A percentile compares a stretch with the other conserved stretches of the same genome.
phyloP scores from a whole-genome alignment of 1,139 yeast species.

The Tardiomyces depauwii region DNA sequence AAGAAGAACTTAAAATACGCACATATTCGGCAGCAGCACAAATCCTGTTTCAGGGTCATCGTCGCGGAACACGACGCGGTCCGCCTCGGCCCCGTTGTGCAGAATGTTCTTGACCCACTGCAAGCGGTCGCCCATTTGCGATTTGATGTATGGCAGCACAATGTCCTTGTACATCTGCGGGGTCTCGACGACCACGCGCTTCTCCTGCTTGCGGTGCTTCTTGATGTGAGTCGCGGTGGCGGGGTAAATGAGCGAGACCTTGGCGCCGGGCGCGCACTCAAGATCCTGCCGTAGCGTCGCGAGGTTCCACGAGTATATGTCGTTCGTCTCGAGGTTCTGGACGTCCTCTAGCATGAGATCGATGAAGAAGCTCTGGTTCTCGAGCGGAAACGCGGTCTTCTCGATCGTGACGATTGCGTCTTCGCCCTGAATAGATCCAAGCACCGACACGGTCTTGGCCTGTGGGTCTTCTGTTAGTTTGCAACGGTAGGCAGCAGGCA shows the following conservation, averaged over 20 bases:
- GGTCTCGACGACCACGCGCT: constrained; percentile 63
- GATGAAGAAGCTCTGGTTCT: constrained; percentile 10
- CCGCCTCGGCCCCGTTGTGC: constrained; percentile 74
- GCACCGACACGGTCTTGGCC: constrained; percentile 47
- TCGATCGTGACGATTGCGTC: constrained; percentile 68
- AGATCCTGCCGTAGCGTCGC: constrained; percentile 40
- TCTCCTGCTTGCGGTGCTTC: constrained; percentile 51
- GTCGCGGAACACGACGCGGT: constrained; percentile 56
- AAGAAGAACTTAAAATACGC: constrained; percentile 2
- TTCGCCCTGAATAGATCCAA: constrained; percentile 51
- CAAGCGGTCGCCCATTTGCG: constrained; percentile 66
- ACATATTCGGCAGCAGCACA: constrained; percentile 31
- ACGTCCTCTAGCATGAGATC: constrained; percentile 21
- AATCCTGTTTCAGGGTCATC: constrained; percentile 42
- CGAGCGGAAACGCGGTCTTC: constrained; percentile 46
- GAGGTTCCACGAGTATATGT: constrained; percentile 75
- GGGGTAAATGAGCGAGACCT: constrained; percentile 73
- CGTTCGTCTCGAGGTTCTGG: constrained; percentile 52
- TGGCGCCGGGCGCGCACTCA: constrained; percentile 45
- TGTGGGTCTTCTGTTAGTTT: constrained; percentile 38
- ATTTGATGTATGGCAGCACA: constrained; percentile 66
- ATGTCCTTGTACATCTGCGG: constrained; percentile 54
- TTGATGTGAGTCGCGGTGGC: constrained; percentile 79
- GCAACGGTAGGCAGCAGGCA: background rate
- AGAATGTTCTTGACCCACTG: constrained; percentile 89